Conservation (phyloP, 352 stramenopile species). For the Elongisporangium anandrum region DNA sequence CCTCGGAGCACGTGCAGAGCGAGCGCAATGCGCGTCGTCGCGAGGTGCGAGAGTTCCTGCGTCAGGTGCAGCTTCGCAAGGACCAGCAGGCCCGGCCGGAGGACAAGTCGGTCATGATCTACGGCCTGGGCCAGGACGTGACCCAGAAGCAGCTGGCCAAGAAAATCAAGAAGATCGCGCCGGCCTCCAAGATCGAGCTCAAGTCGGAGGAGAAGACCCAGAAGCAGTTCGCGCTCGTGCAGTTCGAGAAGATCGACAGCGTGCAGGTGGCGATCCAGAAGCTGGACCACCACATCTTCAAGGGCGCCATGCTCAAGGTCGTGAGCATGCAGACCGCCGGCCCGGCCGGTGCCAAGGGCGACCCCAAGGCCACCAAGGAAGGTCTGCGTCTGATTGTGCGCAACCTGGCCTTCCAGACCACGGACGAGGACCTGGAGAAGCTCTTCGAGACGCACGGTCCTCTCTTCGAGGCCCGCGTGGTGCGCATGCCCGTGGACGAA, state of each 20-base stretch:
- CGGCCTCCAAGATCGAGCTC: constrained; percentile 48
- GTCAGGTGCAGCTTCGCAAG: constrained; percentile 64
- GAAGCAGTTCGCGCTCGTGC: constrained; percentile 61
- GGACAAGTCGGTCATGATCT: constrained; percentile 75
- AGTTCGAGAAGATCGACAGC: constrained; percentile 53
- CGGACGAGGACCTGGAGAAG: constrained; percentile 64
- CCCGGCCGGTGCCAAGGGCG: constrained; percentile 13
- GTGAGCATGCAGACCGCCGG: constrained; percentile 28
- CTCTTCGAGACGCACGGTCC: constrained; percentile 61
- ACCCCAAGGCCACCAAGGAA: constrained; percentile 34
- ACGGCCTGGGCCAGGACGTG: constrained; percentile 59
- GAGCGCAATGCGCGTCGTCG: constrained; percentile 76
- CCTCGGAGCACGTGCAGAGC: constrained; percentile 47
- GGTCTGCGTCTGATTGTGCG: constrained; percentile 78
- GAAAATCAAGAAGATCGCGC: constrained; percentile 71
- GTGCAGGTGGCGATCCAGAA: constrained; percentile 54
- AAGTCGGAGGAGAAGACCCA: constrained; percentile 52
- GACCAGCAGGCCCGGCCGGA: constrained; percentile 38
- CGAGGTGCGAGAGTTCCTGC: constrained; percentile 71
- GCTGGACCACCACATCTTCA: constrained; percentile 83
- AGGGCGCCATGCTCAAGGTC: constrained; percentile 67
- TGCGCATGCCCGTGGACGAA: constrained; percentile 69
- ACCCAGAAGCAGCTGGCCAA: constrained; percentile 80
- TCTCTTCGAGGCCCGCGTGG: constrained; percentile 66
- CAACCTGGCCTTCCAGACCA: constrained; percentile 81